Conservation (phyloP, 2,329 filamentous ascomycete genomes). For the Phyllosticta ampelicida region DNA sequence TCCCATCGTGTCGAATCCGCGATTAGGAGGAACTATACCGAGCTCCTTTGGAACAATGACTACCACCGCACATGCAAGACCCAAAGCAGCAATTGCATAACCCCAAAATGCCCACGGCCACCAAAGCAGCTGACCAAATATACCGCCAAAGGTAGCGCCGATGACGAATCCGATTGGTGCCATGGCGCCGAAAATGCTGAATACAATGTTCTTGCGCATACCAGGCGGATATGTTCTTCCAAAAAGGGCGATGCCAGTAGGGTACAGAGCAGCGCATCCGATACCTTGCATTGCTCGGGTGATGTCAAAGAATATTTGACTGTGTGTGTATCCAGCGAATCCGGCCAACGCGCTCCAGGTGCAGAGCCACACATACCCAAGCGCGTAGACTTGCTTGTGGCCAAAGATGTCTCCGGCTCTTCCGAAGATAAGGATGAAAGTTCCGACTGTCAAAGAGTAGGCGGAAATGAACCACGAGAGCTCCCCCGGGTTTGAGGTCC, state of each 20-base stretch:
- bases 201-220: constrained; percentile 29
- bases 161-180: constrained; percentile 27
- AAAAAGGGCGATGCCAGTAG: constrained; percentile 29
- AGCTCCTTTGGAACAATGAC: constrained; percentile 15
- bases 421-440: constrained; percentile 35
- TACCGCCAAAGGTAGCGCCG: constrained; percentile 22
- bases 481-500: constrained; percentile 30
- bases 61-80: constrained; percentile 11
- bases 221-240: constrained; percentile 24
- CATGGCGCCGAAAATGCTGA: constrained; percentile 27
- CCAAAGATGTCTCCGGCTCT: constrained; percentile 36
- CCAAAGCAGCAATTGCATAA: constrained; percentile 14
- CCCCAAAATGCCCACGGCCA: constrained; percentile 24
- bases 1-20: constrained; percentile 20
- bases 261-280: constrained; percentile 26
- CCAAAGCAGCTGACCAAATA: constrained; percentile 25
- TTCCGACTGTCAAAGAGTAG: constrained; percentile 34
- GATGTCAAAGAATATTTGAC: constrained; percentile 23
- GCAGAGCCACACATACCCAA: constrained; percentile 31
- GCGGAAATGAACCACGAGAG: constrained; percentile 35
- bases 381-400: constrained; percentile 31
- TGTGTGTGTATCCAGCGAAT: constrained; percentile 24
- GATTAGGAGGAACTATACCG: constrained; percentile 11
- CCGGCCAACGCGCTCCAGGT: constrained; percentile 32
- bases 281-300: constrained; percentile 32